Evolutionary conservation across 1,284 basidiomycete species (phyloP).

Genomic region (Sporisorium scitamineum): DNA sequence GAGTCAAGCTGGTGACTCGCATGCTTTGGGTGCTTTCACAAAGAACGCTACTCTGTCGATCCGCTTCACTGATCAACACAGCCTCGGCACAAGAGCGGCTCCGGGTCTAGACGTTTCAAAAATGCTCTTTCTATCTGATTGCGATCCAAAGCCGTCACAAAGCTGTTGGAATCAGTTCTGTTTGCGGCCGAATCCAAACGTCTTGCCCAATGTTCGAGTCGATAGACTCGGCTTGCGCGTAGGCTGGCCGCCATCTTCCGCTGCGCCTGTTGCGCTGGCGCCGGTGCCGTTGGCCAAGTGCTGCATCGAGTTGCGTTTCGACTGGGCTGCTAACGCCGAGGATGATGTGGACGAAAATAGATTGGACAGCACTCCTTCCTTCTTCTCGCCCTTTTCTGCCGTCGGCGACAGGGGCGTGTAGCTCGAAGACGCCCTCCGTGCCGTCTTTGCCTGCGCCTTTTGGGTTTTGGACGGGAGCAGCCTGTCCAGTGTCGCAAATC

Average conservation of each 20-base stretch:
- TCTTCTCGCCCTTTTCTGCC: slow-evolving; percentile 31
- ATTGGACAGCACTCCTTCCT: slow-evolving; percentile 43
- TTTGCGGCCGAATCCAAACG: slow-evolving; percentile 50
- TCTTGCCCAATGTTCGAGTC: slow-evolving; percentile 41
- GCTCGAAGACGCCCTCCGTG: slow-evolving; percentile 42
- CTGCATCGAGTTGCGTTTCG: slow-evolving; percentile 41
- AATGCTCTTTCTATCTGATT: not conserved
- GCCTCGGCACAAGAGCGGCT: not conserved
- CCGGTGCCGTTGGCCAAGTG: slow-evolving; percentile 9
- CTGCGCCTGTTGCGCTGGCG: slow-evolving; percentile 6
- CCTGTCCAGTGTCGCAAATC: slow-evolving; percentile 51
- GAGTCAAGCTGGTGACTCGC: too few relatives aligned
- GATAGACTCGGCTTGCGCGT: slow-evolving; percentile 45
- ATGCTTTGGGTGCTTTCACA: not conserved
- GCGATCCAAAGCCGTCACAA: not conserved
- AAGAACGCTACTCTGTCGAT: not conserved
- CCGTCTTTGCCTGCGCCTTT: slow-evolving; percentile 39
- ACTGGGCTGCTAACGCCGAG: slow-evolving; percentile 20
- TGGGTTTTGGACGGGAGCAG: slow-evolving; percentile 53
- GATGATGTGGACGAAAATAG: slow-evolving; percentile 31
- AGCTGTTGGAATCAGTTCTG: slow-evolving; percentile 7
- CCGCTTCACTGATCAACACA: not conserved
- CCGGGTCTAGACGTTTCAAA: not conserved
- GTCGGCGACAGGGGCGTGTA: slow-evolving; percentile 30
- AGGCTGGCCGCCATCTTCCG: slow-evolving; percentile 20